Conservation (phyloP, 2,329 filamentous ascomycete genomes). For the Colletotrichum simmondsii region DNA sequence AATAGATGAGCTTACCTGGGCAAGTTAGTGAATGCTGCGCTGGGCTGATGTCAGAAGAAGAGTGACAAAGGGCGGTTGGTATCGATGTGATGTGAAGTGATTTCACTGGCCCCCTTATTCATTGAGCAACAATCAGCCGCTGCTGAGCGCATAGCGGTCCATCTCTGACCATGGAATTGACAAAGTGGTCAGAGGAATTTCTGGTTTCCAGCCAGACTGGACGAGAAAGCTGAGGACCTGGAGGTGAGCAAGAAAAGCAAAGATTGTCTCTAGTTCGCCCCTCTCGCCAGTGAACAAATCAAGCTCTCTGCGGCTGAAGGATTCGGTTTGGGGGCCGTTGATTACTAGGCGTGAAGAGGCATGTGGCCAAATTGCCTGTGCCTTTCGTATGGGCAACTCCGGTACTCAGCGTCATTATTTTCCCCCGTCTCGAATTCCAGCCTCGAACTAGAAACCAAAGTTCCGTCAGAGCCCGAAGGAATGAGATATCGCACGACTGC, state of each 20-base stretch:
- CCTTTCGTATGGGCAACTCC: slow-evolving; percentile 6
- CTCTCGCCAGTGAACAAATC: background rate
- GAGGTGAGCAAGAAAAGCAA: background rate
- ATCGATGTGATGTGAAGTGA: background rate
- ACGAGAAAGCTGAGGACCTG: background rate
- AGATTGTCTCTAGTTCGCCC: background rate
- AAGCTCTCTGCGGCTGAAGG: slow-evolving; percentile 5
- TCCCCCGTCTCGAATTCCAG: background rate
- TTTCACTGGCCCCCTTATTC: background rate
- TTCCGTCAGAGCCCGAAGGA: background rate
- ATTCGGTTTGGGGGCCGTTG: background rate
- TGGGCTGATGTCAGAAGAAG: slow-evolving; percentile 1
- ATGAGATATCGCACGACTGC: background rate
- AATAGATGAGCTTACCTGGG: background rate
- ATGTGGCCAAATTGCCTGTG: background rate
- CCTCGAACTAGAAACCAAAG: background rate
- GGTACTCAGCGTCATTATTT: background rate
- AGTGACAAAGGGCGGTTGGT: background rate
- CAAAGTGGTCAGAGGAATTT: background rate
- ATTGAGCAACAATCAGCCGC: background rate
- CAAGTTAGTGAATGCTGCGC: background rate
- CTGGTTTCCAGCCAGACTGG: background rate
- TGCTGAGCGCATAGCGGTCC: background rate
- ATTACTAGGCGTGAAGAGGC: background rate
- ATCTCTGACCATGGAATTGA: background rate